A percentile compares a stretch with the other conserved stretches of the same genome.
Conservation (phyloP, 352 stramenopile species). For the Phytophthora tubulina region DNA sequence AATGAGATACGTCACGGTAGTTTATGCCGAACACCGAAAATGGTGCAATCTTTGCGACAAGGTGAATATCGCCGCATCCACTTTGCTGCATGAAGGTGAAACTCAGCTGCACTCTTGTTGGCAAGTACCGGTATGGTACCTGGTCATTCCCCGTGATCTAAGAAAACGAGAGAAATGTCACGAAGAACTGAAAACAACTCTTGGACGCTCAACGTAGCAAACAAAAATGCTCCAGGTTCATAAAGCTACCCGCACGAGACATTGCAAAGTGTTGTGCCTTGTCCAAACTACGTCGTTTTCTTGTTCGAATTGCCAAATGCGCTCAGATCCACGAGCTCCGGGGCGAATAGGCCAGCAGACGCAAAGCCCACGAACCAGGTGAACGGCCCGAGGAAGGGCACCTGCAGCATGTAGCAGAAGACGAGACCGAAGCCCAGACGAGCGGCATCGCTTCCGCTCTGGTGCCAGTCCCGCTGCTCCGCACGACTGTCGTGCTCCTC, state of each 20-base stretch:
- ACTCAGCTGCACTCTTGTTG: too few relatives aligned
- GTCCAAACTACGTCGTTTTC: slow-evolving; percentile 29
- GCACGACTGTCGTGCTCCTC: slow-evolving; percentile 39
- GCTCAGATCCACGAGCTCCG: slow-evolving; percentile 72
- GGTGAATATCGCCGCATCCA: too few relatives aligned
- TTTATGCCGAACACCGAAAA: slow-evolving; percentile 5
- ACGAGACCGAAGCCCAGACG: slow-evolving; percentile 73
- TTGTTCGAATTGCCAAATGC: slow-evolving; percentile 79
- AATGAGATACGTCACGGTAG: too few relatives aligned
- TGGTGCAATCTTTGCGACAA: not conserved
- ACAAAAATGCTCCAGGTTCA: too few relatives aligned
- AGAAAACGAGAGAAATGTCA: too few relatives aligned
- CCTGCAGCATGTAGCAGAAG: slow-evolving; percentile 65
- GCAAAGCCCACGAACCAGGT: slow-evolving; percentile 78
- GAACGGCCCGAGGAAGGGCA: slow-evolving; percentile 73
- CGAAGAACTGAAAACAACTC: too few relatives aligned
- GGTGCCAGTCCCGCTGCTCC: slow-evolving; percentile 57
- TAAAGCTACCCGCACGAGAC: too few relatives aligned
- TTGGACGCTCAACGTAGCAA: too few relatives aligned
- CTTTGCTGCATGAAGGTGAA: too few relatives aligned
- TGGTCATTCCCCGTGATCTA: too few relatives aligned
- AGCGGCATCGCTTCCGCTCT: slow-evolving; percentile 69
- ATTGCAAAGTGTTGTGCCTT: too few relatives aligned
- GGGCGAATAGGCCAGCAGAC: slow-evolving; percentile 64
- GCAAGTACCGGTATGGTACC: too few relatives aligned